Conservation (phyloP, 1,284 basidiomycete species). For the Tremellales sp. region DNA sequence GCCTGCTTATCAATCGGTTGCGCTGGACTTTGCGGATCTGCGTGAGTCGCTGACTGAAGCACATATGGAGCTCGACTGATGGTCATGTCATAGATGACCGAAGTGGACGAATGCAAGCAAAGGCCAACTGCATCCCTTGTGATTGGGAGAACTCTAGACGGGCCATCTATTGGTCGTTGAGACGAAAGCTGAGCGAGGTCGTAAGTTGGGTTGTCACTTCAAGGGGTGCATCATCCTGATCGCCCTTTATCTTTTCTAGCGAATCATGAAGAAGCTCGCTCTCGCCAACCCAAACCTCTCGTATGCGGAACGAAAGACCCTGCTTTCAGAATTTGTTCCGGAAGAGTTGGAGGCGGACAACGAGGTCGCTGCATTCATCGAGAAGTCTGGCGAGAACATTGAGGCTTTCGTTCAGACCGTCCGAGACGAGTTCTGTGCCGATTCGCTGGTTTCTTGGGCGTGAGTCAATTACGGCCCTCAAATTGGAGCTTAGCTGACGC, state of each 20-base stretch:
- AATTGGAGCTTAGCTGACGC: not conserved
- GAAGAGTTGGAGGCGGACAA: slow-evolving; percentile 35
- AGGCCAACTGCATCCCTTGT: slow-evolving; percentile 79
- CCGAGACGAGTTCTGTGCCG: slow-evolving; percentile 40
- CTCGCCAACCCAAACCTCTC: slow-evolving; percentile 46
- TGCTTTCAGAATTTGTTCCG: slow-evolving; percentile 40
- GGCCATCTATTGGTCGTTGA: slow-evolving; percentile 93
- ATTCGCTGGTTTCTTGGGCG: slow-evolving; percentile 41
- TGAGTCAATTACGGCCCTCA: slow-evolving; percentile 17
- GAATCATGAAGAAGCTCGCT: slow-evolving; percentile 47
- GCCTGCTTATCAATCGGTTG: slow-evolving; percentile 91
- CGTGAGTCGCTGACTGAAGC: slow-evolving; percentile 68
- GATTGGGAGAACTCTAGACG: slow-evolving; percentile 86
- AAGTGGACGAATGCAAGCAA: slow-evolving; percentile 94
- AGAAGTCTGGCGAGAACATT: slow-evolving; percentile 36
- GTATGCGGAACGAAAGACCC: slow-evolving; percentile 40
- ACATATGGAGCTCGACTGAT: slow-evolving; percentile 3
- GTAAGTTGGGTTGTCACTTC: slow-evolving; percentile 15
- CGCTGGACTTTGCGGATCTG: slow-evolving; percentile 91
- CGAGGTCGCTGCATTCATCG: slow-evolving; percentile 47
- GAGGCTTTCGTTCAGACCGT: slow-evolving; percentile 37
- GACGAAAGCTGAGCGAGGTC: slow-evolving; percentile 55
- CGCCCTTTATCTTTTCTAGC: slow-evolving; percentile 11
- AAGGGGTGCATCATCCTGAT: not conserved
- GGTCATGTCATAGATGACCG: slow-evolving; percentile 57